Evolutionary conservation across 78 protist species (phyloP), one percentile per base, ranked within the genome.

Genomic region (Andalucia godoyi): DNA sequence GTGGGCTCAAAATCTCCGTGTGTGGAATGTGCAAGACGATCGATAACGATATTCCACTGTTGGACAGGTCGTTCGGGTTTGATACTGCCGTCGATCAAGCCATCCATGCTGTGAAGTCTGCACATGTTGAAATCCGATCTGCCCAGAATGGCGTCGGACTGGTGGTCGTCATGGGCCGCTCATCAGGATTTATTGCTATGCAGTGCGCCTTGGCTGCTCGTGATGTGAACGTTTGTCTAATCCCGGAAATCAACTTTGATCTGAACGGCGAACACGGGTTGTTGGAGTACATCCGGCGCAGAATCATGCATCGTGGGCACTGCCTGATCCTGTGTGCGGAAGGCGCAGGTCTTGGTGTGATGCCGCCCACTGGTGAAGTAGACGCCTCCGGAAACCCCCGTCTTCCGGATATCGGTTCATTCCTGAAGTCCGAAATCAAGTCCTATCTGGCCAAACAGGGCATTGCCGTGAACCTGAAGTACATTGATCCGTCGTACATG

Each of bases 91-190:
- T 81, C 17, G 79, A 21, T 17, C 30, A 40, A 41, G 79, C 86
- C 6, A 25, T 5, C 23, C 17, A 0, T 10, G 79, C 75, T 2
- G 54, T 80, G 52, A 4, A 43, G 4, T 39, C 70, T 13, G 77
- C 72, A 17, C 42, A 40, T 18, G 0, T 0, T 29, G 84, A 78
- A 57, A 74, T 77, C 1, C 15, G 45, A 33, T 8, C 51, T 51
- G 17, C 33, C 15, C 12, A 1, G 30, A 36, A 58, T 45, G 84
- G 84, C 30, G 38, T 78, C 54, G 78, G 71, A 29, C 41, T 81
- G 10, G 88, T 82, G 30, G 72, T 72, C 74, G 53, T 82, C 50
- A 82, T 82, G 88, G 88, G 88, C 52, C 70, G 88, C 1, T 57
- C 65, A 30, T 27, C 58, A 0, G 87, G 88, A 21, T 82, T 76